Evolutionary conservation across 345 rosid genomes (phyloP).

Genomic region (Excoecaria agallocha): DNA sequence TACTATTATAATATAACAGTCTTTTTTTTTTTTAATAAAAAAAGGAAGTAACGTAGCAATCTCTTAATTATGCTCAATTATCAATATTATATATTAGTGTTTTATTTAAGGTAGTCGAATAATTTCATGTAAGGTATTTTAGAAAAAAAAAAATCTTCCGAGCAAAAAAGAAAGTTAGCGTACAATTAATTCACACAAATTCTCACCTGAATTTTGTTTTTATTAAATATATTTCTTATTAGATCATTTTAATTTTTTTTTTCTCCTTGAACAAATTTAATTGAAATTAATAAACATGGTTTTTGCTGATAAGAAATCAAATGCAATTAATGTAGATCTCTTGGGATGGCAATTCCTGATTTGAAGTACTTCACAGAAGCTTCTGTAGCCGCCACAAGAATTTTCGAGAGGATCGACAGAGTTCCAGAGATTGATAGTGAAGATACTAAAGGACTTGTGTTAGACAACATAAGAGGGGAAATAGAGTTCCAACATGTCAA

Average conservation of each 20-base stretch:
- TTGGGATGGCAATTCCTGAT: conserved; percentile 77
- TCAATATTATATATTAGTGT: background rate
- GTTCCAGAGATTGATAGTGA: conserved; percentile 61
- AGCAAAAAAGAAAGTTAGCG: no score
- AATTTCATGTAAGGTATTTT: background rate
- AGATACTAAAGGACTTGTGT: conserved; percentile 47
- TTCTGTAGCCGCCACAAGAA: conserved; percentile 58
- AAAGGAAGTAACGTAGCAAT: no score
- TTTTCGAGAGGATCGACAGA: conserved; percentile 62
- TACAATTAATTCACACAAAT: no score
- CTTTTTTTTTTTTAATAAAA: no score
- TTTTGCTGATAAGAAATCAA: no score
- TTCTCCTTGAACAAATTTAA: no score
- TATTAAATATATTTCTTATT: no score
- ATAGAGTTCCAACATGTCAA: conserved; percentile 55
- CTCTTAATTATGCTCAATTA: background rate
- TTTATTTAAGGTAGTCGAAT: background rate
- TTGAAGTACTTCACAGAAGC: conserved; percentile 83
- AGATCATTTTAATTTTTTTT: no score
- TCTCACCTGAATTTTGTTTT: no score
- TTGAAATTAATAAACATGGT: no score
- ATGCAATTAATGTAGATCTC: conserved; percentile 43
- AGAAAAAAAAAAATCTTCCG: no score
- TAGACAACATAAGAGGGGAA: conserved; percentile 49
- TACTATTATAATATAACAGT: no score